Base-by-base conservation (phyloP, 2,329 filamentous ascomycete genomes). In the Botryotinia narcissicola region DNA sequence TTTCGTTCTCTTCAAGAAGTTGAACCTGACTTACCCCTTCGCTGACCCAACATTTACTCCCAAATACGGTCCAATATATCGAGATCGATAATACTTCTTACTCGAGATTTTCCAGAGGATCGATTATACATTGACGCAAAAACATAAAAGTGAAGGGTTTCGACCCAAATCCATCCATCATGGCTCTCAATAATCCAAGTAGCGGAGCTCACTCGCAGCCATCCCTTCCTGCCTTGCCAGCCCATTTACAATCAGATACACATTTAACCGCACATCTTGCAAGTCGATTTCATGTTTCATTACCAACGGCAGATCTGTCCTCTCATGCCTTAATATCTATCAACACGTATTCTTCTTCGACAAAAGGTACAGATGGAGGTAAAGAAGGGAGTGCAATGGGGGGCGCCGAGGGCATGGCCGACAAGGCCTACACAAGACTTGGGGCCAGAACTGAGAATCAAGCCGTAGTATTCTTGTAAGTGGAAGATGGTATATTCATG, bases 391-490 rank as follows among this genome's bases (percentile, higher is more conserved):
- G 94, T 84, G 94, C 94, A 76, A 94, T 95, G 88, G 94, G 92
- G 73, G 95, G 94, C 81, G 94, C 94, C 48, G 95, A 98, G 83
- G 95, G 98, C 79, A 87, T 99, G 81, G 96, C 96, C 35, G 90
- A 92, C 76, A 89, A 94, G 76, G 94, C 95, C 72, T 98, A 92
- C 85, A 88, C 93, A 77, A 89, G 96, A 77, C 85, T 99, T 35
- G 95, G 95, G 66, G 90, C 93, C 75, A 90, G 96, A 70, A 94
- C 92, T 2, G 96, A 99, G 83, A 97, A 97, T 82, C 96, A 99
- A 83, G 93, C 95, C 1, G 86, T 97, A 70, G 87, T 98, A 3
- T 98, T 99, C 79, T 84, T 99, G 94, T 98, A 88, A 86, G 93
- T 88, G 40, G 44, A 48, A 60, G 25, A 68, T 29, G 14, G 6